Base-by-base conservation (phyloP, 2,329 filamentous ascomycete genomes). In the Trichophyton simii region DNA sequence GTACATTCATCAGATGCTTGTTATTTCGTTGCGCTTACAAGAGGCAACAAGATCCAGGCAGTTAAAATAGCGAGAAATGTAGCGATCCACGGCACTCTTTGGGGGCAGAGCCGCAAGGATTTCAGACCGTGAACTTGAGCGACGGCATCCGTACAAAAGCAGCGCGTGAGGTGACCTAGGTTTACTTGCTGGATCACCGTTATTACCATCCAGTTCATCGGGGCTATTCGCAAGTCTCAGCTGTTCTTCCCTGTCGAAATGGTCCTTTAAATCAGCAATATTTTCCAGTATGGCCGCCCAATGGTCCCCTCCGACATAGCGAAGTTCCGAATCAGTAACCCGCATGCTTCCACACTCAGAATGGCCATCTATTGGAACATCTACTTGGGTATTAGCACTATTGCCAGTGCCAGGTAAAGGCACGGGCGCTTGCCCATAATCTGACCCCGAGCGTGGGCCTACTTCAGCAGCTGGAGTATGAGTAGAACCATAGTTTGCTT, bases 121-220 rank as follows among this genome's bases (percentile, higher is more conserved):
- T 55, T 75, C 73, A 34, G 72, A 69, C 42, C 68, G 72, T 52
- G 63, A 68, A 15, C 38, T 20, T 52, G 46, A 22, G 2, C 11
- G 57, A 25, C 36, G 57, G 38, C 57, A 58, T 66, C 52, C n/a
- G 9, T 57, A 41, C 3, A 48, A 52, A 55, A 60, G 28, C 28
- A 58, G 9, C 25, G 48, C 36, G n/a, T 57, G 48, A 57, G 58
- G 18, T 20, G 58, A 46, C 57, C 57, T 48, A 50, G 20, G 46
- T 22, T 25, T 25, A 22, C 9, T 25, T 5, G 25, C 11, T 7
- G 20, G 11, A 11, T 52, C 46, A 25, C 20, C 20, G 6, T 20
- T 38, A n/a, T 54, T 20, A 11, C 25, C 18, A 25, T 58, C 61
- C 20, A 76, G 66, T 60, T 76, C 82, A 73, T 79, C 80, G 3